phyloP scores from a whole-genome alignment of 2,329 filamentous ascomycete species.

The Colletotrichum tamarilloi region DNA sequence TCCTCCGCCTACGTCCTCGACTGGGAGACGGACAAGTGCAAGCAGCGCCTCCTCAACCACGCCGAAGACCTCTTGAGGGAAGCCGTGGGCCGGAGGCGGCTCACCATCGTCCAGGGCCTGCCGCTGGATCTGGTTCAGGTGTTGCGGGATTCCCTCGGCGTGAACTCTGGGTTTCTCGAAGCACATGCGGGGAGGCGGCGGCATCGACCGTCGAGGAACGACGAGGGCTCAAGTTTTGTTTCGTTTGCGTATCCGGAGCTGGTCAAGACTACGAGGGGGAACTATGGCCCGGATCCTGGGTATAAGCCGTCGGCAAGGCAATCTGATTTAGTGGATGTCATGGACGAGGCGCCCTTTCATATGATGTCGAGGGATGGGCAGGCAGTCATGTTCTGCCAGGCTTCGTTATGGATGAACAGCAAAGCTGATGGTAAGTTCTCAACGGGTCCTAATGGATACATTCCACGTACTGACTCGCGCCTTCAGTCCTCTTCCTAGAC shows the following conservation, averaged over 20 bases:
- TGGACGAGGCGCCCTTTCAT: conserved; percentile 35
- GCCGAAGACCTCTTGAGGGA: conserved; percentile 30
- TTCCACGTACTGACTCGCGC: background rate
- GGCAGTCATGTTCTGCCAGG: conserved; percentile 45
- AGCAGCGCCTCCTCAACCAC: conserved; percentile 26
- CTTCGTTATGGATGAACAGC: conserved; percentile 46
- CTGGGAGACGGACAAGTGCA: conserved; percentile 26
- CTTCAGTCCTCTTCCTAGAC: conserved; percentile 46
- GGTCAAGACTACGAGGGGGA: conserved; percentile 25
- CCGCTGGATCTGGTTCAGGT: conserved; percentile 35
- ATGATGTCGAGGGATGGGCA: conserved; percentile 37
- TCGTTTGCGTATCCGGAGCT: conserved; percentile 47
- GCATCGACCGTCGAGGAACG: conserved; percentile 38
- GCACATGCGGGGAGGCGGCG: conserved; percentile 42
- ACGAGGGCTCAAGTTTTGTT: conserved; percentile 26
- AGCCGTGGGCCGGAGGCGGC: conserved; percentile 30
- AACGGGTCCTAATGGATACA: background rate
- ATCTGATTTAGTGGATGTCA: conserved; percentile 36
- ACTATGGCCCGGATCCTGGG: background rate
- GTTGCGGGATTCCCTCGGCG: conserved; percentile 38
- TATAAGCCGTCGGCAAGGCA: conserved; percentile 12
- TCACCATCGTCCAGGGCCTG: conserved; percentile 31
- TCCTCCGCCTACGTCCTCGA: conserved; percentile 33
- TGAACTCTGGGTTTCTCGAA: conserved; percentile 46
- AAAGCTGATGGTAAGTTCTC: conserved; percentile 36